Conservation (phyloP, 2,329 filamentous ascomycete species). For the Coccinonectria pachysandricola region DNA sequence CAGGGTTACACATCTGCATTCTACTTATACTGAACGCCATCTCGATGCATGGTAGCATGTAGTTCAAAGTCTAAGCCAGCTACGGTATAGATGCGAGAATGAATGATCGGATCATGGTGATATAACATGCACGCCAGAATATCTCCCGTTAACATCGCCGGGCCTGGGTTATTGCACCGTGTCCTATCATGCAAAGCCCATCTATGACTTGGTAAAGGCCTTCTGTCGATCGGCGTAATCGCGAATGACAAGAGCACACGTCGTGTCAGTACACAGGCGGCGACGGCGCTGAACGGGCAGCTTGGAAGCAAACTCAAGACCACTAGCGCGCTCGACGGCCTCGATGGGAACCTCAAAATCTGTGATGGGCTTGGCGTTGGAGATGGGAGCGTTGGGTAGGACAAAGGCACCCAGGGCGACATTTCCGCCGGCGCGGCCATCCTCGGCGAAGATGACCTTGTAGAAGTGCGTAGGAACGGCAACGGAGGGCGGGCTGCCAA, state of each 20-base stretch:
- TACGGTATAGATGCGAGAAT: too few species aligned
- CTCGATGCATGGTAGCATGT: too few species aligned
- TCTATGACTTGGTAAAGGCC: slow-evolving; percentile 36
- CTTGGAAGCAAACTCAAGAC: slow-evolving; percentile 80
- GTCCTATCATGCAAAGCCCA: too few species aligned
- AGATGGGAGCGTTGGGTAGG: slow-evolving; percentile 80
- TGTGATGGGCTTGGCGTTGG: slow-evolving; percentile 74
- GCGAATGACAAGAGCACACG: slow-evolving; percentile 71
- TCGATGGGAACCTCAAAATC: slow-evolving; percentile 96
- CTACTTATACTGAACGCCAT: too few species aligned
- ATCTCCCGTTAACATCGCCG: too few species aligned
- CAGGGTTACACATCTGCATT: too few species aligned
- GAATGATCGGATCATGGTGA: too few species aligned
- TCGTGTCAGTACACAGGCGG: slow-evolving; percentile 76
- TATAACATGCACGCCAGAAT: too few species aligned
- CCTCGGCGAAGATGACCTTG: slow-evolving; percentile 96
- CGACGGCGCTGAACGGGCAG: slow-evolving; percentile 64
- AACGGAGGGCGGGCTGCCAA: slow-evolving; percentile 84
- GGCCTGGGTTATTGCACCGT: too few species aligned
- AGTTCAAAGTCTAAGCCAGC: too few species aligned
- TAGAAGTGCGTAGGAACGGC: slow-evolving; percentile 98
- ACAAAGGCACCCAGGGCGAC: slow-evolving; percentile 93
- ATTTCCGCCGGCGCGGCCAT: slow-evolving; percentile 56
- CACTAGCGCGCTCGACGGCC: slow-evolving; percentile 82
- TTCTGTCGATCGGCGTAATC: slow-evolving; percentile 61